A percentile compares a stretch with the other conserved stretches of the same genome.
phyloP scores from a whole-genome alignment of 164 flowering plant species.

The Euptelea pleiosperma region DNA sequence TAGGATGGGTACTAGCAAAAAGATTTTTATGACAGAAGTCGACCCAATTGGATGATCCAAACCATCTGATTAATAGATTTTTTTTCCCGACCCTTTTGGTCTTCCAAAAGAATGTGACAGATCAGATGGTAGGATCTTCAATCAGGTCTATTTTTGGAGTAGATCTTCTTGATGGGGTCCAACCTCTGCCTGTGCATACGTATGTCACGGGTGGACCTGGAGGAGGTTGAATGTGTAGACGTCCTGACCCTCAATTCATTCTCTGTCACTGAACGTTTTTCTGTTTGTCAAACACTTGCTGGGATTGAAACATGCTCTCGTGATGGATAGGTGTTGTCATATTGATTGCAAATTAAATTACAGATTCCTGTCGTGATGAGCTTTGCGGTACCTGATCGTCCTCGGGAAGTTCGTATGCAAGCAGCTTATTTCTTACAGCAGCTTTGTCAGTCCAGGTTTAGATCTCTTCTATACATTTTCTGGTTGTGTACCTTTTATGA shows the following conservation, averaged over 20 bases:
- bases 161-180: no score
- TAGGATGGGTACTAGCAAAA: not conserved
- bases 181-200: no score
- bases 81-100: not conserved
- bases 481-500: not conserved
- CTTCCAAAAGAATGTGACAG: not conserved
- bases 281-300: not conserved
- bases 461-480: constrained; percentile 7
- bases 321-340: not conserved
- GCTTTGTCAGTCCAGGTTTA: constrained; percentile 92
- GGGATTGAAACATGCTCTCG: not conserved
- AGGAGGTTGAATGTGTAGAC: no score
- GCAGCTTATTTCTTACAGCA: constrained; percentile 96
- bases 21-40: not conserved
- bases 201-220: no score
- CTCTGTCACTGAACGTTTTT: not conserved
- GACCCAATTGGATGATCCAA: constrained; percentile 1
- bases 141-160: not conserved
- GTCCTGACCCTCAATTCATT: not conserved
- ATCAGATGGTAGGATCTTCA: not conserved
- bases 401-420: constrained; percentile 91
- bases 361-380: constrained; percentile 90
- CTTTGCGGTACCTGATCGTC: constrained; percentile 83
- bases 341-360: constrained; percentile 14
- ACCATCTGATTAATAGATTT: not conserved